Base-by-base conservation (phyloP, 1,139 yeast species). In the Yamadazyma oceani region DNA sequence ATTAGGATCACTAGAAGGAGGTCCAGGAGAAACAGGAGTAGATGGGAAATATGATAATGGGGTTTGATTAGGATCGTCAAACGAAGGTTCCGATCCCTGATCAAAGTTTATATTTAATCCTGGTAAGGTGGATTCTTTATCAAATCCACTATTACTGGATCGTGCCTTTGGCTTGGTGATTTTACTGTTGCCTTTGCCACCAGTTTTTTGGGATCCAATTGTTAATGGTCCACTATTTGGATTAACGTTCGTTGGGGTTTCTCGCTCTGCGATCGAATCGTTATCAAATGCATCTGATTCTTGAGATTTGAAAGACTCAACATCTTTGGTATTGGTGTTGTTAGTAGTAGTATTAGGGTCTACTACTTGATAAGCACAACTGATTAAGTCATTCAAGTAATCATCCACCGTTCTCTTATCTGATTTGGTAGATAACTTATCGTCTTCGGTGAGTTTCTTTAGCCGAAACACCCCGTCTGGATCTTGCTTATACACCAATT, bases 391-490 rank as follows among this genome's bases (percentile, higher is more conserved):
- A 43, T 66, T 63, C 26, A 60, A 42, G 45, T 54, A 55, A 42
- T 57, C 57, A 41, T 60, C 66, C 8, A 58, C 58, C 5, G 53
- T 49, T 24, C 51, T 27, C 31, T 53, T 53, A 26, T 49, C 54
- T 7, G 45, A 44, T 37, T 43, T 43, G 12, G 44, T 44, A 29
- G 47, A 53, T 38, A 45, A 30, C 26, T 38, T 40, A 26, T 48
- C 51, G 17, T 37, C 39, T n/a, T 47, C 50, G 4, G 49, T 55
- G 3, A 58, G 54, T 42, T 60, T 63, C 41, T 65, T 66, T 39
- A 67, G 51, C n/a, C 73, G 53, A 41, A 65, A 68, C 5, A 67
- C 70, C 3, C 74, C 74, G 45, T 68, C 74, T 8, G 69, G 61
- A 42, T 64, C 72, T 44, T 66, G 71, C 41, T 62, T 62, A 46